Conservation (phyloP, 768 basidiomycete species). For the Kwoniella mangroviensis region DNA sequence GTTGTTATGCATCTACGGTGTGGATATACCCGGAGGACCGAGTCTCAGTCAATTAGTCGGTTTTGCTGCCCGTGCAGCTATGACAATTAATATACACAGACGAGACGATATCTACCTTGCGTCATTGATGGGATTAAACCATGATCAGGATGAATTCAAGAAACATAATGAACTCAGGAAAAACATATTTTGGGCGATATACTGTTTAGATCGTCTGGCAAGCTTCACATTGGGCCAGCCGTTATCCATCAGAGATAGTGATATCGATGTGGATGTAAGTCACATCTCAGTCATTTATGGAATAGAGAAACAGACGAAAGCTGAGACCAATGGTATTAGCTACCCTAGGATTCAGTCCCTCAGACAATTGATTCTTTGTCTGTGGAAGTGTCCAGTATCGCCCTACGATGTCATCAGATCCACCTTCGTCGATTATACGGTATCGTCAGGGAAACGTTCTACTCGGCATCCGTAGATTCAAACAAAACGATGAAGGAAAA, state of each 20-base stretch:
- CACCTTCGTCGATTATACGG: constrained; percentile 17
- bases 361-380: not conserved
- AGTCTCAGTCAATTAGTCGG: constrained; percentile 17
- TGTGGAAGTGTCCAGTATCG: not conserved
- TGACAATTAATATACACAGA: constrained; percentile 23
- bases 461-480: constrained; percentile 14
- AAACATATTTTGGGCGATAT: constrained; percentile 30
- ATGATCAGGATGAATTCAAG: not conserved
- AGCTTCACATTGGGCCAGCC: constrained; percentile 15
- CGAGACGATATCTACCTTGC: constrained; percentile 25
- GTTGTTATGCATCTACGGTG: constrained; percentile 9
- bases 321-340: not conserved
- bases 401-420: constrained; percentile 11
- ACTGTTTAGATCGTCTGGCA: constrained; percentile 22
- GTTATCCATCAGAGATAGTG: constrained; percentile 16
- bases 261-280: constrained; percentile 30
- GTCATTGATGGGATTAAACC: not conserved
- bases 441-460: constrained; percentile 16
- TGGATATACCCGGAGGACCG: constrained; percentile 19
- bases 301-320: not conserved
- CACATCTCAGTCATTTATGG: not conserved
- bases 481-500: constrained; percentile 1
- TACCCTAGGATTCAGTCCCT: not conserved
- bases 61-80: constrained; percentile 20
- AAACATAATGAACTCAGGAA: constrained; percentile 22